A percentile compares a stretch with the other conserved stretches of the same genome.
These are phyloP conservation scores for Hypoxylon sp. DNA, from an alignment of 2,329 filamentous ascomycete species.

Conservation along the genomic window DNA sequence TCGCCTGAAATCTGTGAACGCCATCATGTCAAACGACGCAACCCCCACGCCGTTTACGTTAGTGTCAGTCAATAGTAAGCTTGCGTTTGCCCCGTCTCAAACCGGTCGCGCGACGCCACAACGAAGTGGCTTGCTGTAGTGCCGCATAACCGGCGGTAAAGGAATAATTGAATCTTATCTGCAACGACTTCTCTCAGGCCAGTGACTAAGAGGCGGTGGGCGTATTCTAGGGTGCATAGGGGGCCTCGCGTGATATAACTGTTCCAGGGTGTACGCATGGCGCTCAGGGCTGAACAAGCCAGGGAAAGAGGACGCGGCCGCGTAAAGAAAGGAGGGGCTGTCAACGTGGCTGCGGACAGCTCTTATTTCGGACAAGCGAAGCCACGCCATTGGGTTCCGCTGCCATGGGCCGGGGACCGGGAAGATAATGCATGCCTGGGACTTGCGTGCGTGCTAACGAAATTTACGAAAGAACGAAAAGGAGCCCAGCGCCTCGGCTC, in stretches of 20 bases:
- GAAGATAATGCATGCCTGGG: constrained; percentile 40
- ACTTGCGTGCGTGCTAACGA: constrained; percentile 40
- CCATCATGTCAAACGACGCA: constrained; percentile 9
- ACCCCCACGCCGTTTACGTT: constrained; percentile 29
- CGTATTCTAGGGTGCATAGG: constrained; percentile 17
- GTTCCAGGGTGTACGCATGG: constrained; percentile 23
- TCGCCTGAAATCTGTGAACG: constrained; percentile 14
- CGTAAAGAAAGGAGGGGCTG: constrained; percentile 35
- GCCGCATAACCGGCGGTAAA: constrained; percentile 9
- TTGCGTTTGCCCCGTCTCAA: constrained; percentile 16
- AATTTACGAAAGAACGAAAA: constrained; percentile 23
- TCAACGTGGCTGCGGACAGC: constrained; percentile 30
- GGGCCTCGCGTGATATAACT: constrained; percentile 37
- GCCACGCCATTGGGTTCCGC: constrained; percentile 46
- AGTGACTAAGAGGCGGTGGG: constrained; percentile 14
- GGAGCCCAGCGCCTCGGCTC: constrained; percentile 31
- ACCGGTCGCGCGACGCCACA: constrained; percentile 27
- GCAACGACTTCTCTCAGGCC: too few relatives aligned
- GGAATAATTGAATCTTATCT: constrained; percentile 26
- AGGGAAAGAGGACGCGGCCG: constrained; percentile 17
- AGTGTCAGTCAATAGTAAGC: constrained; percentile 24
- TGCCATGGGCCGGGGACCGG: constrained; percentile 43
- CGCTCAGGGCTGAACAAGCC: constrained; percentile 34
- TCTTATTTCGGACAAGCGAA: constrained; percentile 44
- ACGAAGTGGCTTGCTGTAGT: constrained; percentile 24